phyloP scores from a whole-genome alignment of 2,329 filamentous ascomycete genomes.

The Penicillium thymicola region DNA sequence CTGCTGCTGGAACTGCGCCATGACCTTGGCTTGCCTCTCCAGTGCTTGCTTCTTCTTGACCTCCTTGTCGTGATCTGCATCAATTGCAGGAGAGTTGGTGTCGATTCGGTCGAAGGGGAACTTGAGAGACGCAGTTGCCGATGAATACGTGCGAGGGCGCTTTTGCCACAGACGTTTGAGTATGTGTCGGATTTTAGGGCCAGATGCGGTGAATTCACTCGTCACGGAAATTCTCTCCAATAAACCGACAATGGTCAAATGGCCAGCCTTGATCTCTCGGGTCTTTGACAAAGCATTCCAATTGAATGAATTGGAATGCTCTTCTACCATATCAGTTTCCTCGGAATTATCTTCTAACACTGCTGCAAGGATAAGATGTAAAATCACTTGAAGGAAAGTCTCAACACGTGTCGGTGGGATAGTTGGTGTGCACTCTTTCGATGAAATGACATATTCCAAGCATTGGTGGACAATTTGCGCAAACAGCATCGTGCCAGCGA shows the following conservation, averaged over 20 bases:
- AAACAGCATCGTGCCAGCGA: constrained; percentile 82
- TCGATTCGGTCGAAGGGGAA: constrained; percentile 75
- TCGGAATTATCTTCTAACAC: constrained; percentile 73
- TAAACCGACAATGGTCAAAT: constrained; percentile 51
- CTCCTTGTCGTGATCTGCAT: constrained; percentile 60
- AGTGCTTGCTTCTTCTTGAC: constrained; percentile 86
- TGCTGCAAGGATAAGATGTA: constrained; percentile 83
- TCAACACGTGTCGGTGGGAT: constrained; percentile 82
- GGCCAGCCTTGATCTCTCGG: constrained; percentile 46
- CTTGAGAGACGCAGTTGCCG: constrained; percentile 57
- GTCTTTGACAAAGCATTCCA: constrained; percentile 64
- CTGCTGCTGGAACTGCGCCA: constrained; percentile 97
- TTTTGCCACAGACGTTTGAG: constrained; percentile 82
- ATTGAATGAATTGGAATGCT: constrained; percentile 64
- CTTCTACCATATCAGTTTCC: constrained; percentile 51
- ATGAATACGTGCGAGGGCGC: constrained; percentile 68
- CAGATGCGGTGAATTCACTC: constrained; percentile 75
- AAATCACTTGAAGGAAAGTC: constrained; percentile 83
- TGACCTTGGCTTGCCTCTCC: constrained; percentile 86
- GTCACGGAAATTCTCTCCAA: constrained; percentile 57
- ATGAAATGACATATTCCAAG: constrained; percentile 73
- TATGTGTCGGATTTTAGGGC: constrained; percentile 79
- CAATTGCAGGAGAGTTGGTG: constrained; percentile 73
- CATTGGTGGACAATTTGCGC: constrained; percentile 87
- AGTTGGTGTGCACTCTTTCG: constrained; percentile 64